These are phyloP conservation scores for Clonostachys rosea DNA, from an alignment of 2,329 filamentous ascomycete genomes.

Conservation along the genomic window DNA sequence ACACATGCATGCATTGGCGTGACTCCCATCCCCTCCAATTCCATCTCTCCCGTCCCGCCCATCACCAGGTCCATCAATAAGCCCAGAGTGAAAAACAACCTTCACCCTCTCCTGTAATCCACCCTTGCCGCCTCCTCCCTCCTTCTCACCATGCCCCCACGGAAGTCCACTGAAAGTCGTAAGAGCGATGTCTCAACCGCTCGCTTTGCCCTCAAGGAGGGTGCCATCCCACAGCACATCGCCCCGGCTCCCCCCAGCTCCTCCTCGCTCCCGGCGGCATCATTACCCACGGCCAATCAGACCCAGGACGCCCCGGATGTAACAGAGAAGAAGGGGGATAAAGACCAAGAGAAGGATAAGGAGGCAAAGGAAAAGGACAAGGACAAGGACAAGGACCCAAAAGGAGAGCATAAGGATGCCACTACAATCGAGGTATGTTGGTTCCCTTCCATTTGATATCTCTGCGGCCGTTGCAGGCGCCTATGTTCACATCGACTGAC, in stretches of 20 bases:
- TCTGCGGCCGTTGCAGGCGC: too few species aligned
- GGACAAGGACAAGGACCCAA: slow-evolving; percentile 17
- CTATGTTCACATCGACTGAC: neutral
- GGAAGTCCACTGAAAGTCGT: slow-evolving; percentile 44
- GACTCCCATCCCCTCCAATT: too few species aligned
- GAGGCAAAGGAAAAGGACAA: slow-evolving; percentile 18
- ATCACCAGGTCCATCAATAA: too few species aligned
- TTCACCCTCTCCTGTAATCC: neutral
- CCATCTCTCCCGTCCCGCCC: too few species aligned
- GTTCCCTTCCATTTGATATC: neutral
- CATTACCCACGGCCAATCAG: slow-evolving; percentile 2
- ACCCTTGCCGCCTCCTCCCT: slow-evolving; percentile 5
- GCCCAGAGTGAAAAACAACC: too few species aligned
- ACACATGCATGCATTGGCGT: too few species aligned
- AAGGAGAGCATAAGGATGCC: slow-evolving; percentile 25
- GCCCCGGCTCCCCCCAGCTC: slow-evolving; percentile 4
- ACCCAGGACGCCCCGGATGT: slow-evolving; percentile 11
- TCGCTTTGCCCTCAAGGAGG: slow-evolving; percentile 37
- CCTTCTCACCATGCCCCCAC: slow-evolving; percentile 41
- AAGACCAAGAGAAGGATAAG: slow-evolving; percentile 1
- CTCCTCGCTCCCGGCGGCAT: slow-evolving; percentile 10
- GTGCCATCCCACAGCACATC: slow-evolving; percentile 12
- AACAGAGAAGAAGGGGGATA: neutral
- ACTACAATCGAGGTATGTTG: slow-evolving; percentile 40
- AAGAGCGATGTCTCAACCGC: slow-evolving; percentile 41